A percentile compares a stretch with the other conserved stretches of the same genome.
Conservation (phyloP, 164 flowering plant genomes). For the Hamamelis virginiana region DNA sequence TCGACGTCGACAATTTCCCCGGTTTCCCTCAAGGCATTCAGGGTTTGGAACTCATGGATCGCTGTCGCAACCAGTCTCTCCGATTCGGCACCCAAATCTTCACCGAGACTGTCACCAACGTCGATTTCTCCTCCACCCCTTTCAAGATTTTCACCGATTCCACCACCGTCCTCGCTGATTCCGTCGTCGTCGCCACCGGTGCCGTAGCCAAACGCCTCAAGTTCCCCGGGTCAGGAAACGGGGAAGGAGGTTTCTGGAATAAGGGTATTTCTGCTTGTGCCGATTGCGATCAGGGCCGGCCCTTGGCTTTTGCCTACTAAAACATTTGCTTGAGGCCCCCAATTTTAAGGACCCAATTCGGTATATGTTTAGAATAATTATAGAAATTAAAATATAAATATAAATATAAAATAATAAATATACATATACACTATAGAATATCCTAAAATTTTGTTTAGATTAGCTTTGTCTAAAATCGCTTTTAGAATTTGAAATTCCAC, state of each 20-base stretch:
- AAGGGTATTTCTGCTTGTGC: constrained; percentile 13
- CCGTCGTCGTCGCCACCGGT: constrained; percentile 83
- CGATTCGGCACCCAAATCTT: constrained; percentile 73
- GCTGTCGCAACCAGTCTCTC: constrained; percentile 58
- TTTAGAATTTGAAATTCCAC: no score
- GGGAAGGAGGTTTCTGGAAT: constrained; percentile 64
- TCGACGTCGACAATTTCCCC: constrained; percentile 98
- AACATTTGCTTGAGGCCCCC: no score
- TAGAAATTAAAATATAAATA: no score
- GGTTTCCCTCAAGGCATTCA: constrained; percentile 84
- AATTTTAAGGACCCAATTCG: no score
- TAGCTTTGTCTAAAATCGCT: no score
- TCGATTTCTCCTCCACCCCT: constrained; percentile 63
- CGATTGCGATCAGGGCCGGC: constrained; percentile 26
- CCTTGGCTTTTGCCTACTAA: no score
- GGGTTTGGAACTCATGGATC: constrained; percentile 73
- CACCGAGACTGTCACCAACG: constrained; percentile 73
- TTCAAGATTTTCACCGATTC: constrained; percentile 58
- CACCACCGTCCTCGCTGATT: constrained; percentile 62
- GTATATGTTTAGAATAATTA: no score
- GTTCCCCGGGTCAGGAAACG: constrained; percentile 66
- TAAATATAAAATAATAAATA: no score
- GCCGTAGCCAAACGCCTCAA: constrained; percentile 75
- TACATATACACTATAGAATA: no score
- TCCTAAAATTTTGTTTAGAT: no score